Evolutionary conservation across 2,329 filamentous ascomycete genomes (phyloP).

Genomic region (Aspergillus alliaceus): DNA sequence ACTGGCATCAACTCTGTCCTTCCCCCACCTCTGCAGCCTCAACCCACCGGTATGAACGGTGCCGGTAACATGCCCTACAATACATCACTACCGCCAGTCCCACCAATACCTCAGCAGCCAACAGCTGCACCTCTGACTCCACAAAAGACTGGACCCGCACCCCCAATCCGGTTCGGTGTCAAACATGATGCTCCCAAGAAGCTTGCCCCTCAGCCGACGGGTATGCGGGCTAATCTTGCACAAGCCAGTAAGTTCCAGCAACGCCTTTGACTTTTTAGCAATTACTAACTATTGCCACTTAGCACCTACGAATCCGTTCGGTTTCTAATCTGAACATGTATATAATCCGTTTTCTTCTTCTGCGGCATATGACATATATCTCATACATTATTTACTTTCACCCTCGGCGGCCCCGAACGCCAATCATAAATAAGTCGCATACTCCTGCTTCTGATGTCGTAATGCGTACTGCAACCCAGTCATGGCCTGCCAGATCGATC

Average conservation of each 20-base stretch:
- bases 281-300: constrained; percentile 14
- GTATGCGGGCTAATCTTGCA: constrained; percentile 82
- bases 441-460: constrained; percentile 8
- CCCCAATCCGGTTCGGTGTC: constrained; percentile 86
- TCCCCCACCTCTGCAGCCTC: constrained; percentile 52
- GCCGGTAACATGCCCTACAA: constrained; percentile 48
- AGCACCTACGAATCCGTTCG: constrained; percentile 71
- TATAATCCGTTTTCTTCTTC: constrained; percentile 25
- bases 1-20: constrained; percentile 54
- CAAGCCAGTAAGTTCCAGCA: constrained; percentile 82
- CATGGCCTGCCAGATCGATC: constrained; percentile 5
- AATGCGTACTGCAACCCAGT: constrained; percentile 11
- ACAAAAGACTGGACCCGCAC: constrained; percentile 82
- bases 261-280: background rate
- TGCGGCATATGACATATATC: constrained; percentile 23
- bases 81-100: constrained; percentile 54
- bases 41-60: constrained; percentile 51
- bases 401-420: constrained; percentile 16
- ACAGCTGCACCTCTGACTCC: constrained; percentile 65
- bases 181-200: constrained; percentile 69
- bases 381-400: constrained; percentile 22
- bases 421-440: constrained; percentile 11
- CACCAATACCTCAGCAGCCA: constrained; percentile 59
- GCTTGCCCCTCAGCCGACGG: constrained; percentile 81
- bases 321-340: constrained; percentile 53